Evolutionary conservation across 2,329 filamentous ascomycete genomes (phyloP).

Genomic region (Xylaria polymorpha): DNA sequence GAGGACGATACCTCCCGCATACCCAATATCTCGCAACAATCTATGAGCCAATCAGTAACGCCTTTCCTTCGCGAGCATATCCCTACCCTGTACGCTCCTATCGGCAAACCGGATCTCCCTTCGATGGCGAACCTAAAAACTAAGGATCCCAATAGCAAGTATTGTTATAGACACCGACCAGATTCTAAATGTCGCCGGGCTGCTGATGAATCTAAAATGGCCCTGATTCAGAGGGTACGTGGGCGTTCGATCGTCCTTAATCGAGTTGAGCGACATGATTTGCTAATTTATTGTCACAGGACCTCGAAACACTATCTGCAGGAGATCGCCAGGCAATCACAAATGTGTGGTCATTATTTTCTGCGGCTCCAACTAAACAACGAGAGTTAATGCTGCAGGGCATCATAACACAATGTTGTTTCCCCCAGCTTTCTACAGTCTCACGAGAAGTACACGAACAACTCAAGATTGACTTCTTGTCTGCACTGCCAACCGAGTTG

Average conservation of each 20-base stretch:
- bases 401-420: conserved; percentile 96
- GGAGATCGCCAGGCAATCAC: conserved; percentile 95
- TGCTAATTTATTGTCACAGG: conserved; percentile 58
- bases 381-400: conserved; percentile 96
- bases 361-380: conserved; percentile 91
- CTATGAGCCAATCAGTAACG: conserved; percentile 81
- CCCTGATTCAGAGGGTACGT: conserved; percentile 86
- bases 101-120: conserved; percentile 68
- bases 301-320: conserved; percentile 82
- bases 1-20: conserved; percentile 63
- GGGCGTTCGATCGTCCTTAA: background rate
- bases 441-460: conserved; percentile 91
- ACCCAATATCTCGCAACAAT: conserved; percentile 70
- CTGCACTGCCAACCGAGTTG: conserved; percentile 87
- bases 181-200: conserved; percentile 94
- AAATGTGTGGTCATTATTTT: conserved; percentile 98
- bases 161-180: conserved; percentile 93
- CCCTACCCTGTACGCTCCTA: conserved; percentile 85
- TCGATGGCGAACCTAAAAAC: conserved; percentile 54
- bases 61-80: conserved; percentile 94
- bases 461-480: conserved; percentile 96
- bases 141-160: conserved; percentile 81
- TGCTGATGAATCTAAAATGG: conserved; percentile 96
- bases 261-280: background rate
- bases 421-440: conserved; percentile 93